These are phyloP conservation scores for Linnemannia exigua DNA, from an alignment of 192 early-diverging fungal genomes.

Conservation along the genomic window DNA sequence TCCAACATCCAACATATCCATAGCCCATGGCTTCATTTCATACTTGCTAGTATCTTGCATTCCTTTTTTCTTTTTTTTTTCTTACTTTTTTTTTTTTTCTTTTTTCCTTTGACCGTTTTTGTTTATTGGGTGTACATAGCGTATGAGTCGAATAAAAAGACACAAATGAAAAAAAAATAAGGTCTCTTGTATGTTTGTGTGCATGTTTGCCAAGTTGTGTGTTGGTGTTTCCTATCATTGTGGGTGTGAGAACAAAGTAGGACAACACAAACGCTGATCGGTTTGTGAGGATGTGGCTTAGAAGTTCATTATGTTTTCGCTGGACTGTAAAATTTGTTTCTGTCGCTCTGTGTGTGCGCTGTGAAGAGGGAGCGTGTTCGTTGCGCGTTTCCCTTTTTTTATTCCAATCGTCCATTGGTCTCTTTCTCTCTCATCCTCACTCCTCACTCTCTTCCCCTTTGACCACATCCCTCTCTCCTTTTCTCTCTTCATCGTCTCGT, in stretches of 20 bases:
- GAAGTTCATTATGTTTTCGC: background rate
- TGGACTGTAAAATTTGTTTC: conserved; percentile 1
- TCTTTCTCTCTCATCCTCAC: background rate
- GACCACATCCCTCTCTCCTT: background rate
- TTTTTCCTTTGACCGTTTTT: background rate
- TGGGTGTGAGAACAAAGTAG: no score
- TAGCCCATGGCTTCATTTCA: no score
- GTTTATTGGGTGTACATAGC: background rate
- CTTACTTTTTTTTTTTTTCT: background rate
- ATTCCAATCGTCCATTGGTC: background rate
- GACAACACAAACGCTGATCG: background rate
- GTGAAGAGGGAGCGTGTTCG: background rate
- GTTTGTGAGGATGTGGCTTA: background rate
- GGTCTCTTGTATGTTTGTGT: background rate
- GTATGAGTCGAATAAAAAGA: background rate
- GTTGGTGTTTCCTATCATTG: background rate
- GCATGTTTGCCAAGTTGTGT: background rate
- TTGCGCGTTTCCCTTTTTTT: background rate
- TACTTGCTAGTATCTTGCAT: background rate
- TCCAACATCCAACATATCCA: background rate
- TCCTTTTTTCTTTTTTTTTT: background rate
- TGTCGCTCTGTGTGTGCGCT: background rate
- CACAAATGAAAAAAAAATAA: background rate
- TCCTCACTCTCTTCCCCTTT: background rate
- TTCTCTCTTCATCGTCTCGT: background rate